These are phyloP conservation scores for Entomortierella parvispora DNA, from an alignment of 192 early-diverging fungal species.

Conservation along the genomic window DNA sequence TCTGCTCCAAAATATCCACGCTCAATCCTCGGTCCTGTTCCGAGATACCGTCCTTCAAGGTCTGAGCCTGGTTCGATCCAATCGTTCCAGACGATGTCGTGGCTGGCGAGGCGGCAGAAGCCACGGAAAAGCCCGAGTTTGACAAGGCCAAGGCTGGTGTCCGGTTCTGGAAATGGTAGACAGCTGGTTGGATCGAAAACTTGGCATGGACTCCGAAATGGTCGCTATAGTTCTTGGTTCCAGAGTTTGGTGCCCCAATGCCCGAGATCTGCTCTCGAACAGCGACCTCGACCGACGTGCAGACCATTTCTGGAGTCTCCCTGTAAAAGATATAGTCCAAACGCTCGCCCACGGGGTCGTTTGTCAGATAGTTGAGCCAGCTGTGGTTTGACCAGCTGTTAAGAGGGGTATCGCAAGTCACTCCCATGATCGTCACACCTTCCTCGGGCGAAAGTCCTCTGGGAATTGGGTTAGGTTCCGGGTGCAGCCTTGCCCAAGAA, in stretches of 20 bases:
- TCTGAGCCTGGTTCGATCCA: neutral
- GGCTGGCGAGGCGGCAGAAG: neutral
- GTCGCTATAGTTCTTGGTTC: constrained; percentile 54
- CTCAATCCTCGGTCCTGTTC: constrained; percentile 6
- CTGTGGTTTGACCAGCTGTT: constrained; percentile 62
- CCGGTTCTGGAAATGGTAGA: constrained; percentile 34
- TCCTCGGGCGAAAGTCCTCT: constrained; percentile 41
- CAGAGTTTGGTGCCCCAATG: constrained; percentile 21
- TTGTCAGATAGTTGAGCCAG: constrained; percentile 44
- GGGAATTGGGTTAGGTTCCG: constrained; percentile 40
- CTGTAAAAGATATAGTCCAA: constrained; percentile 65
- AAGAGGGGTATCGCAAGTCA: constrained; percentile 63
- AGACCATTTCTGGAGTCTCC: constrained; percentile 53
- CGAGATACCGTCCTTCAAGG: neutral
- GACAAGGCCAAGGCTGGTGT: neutral
- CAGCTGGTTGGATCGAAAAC: constrained; percentile 48
- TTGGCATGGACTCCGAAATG: constrained; percentile 64
- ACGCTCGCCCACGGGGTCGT: constrained; percentile 53
- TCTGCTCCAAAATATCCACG: constrained; percentile 23
- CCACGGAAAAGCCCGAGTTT: constrained; percentile 2
- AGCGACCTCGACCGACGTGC: constrained; percentile 38
- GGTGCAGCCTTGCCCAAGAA: constrained; percentile 55
- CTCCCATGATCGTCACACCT: constrained; percentile 57
- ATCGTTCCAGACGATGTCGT: neutral
- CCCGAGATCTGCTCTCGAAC: constrained; percentile 40